Conservation (phyloP, 2,329 filamentous ascomycete species). For the Seiridium cupressi region DNA sequence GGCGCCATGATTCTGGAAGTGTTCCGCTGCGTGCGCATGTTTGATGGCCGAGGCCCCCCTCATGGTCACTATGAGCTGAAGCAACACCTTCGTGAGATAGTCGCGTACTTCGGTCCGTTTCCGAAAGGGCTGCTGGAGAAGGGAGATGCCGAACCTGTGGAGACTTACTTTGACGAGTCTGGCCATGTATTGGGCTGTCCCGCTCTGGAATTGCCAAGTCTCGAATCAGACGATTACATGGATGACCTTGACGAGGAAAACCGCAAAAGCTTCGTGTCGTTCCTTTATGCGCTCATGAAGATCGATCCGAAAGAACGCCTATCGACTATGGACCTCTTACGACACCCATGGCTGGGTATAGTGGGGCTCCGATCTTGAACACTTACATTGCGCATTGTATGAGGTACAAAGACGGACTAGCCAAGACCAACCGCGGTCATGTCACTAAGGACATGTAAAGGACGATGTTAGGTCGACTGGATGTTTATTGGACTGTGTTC, state of each 20-base stretch:
- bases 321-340: not conserved
- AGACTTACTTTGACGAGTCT: not conserved
- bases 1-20: slow-evolving; percentile 17
- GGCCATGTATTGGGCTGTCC: not conserved
- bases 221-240: slow-evolving; percentile 3
- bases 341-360: slow-evolving; percentile 1
- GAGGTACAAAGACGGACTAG: not conserved
- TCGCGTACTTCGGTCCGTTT: slow-evolving; percentile 16
- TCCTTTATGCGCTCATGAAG: not conserved
- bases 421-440: not conserved
- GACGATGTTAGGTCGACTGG: too few species aligned
- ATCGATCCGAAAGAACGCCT: slow-evolving; percentile 1
- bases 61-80: slow-evolving; percentile 10
- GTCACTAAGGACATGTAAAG: not conserved
- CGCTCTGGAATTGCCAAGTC: not conserved
- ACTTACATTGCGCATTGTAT: not conserved
- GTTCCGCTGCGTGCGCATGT: slow-evolving; percentile 14
- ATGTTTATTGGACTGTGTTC: too few species aligned
- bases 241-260: not conserved
- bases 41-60: slow-evolving; percentile 8
- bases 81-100: slow-evolving; percentile 17
- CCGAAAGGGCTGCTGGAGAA: slow-evolving; percentile 14
- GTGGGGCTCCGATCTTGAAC: not conserved
- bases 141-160: slow-evolving; percentile 11
- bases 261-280: not conserved